phyloP scores from a whole-genome alignment of 2,329 filamentous ascomycete genomes.

The Aspergillaceae sp. region DNA sequence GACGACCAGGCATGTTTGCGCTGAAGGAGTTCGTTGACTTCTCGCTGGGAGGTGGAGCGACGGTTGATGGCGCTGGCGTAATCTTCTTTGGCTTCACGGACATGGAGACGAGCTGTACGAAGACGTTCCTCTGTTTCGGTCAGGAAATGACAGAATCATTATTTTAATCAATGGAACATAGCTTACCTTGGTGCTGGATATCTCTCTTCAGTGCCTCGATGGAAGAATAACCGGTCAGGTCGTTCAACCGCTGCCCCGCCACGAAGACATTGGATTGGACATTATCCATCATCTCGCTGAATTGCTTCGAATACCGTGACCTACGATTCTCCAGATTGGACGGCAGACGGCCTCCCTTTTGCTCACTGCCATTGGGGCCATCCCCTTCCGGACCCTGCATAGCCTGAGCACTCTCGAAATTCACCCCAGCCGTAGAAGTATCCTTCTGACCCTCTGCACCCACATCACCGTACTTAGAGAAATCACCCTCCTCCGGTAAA shows the following conservation, averaged over 20 bases:
- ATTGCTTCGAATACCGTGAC: constrained; percentile 51
- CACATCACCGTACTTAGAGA: neutral
- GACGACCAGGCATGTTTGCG: constrained; percentile 90
- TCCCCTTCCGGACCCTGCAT: constrained; percentile 5
- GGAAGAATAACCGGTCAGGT: constrained; percentile 84
- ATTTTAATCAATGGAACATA: too few relatives aligned
- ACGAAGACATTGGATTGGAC: constrained; percentile 75
- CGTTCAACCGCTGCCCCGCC: constrained; percentile 82
- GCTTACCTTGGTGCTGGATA: constrained; percentile 58
- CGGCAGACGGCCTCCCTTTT: constrained; percentile 19
- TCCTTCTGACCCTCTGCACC: constrained; percentile 12
- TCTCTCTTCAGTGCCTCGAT: constrained; percentile 78
- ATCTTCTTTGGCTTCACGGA: constrained; percentile 61
- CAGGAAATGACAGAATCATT: too few relatives aligned
- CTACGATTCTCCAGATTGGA: constrained; percentile 38
- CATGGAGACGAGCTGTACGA: constrained; percentile 48
- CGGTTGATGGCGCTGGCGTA: constrained; percentile 79
- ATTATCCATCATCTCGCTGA: constrained; percentile 75
- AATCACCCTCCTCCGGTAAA: neutral
- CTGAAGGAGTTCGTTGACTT: constrained; percentile 88
- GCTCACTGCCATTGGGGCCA: neutral
- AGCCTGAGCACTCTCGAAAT: constrained; percentile 5
- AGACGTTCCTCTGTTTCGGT: constrained; percentile 43
- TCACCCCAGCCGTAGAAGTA: neutral
- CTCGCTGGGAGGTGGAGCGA: constrained; percentile 82